These are phyloP conservation scores for Cadophora malorum DNA, from an alignment of 2,329 filamentous ascomycete species.

Conservation along the genomic window DNA sequence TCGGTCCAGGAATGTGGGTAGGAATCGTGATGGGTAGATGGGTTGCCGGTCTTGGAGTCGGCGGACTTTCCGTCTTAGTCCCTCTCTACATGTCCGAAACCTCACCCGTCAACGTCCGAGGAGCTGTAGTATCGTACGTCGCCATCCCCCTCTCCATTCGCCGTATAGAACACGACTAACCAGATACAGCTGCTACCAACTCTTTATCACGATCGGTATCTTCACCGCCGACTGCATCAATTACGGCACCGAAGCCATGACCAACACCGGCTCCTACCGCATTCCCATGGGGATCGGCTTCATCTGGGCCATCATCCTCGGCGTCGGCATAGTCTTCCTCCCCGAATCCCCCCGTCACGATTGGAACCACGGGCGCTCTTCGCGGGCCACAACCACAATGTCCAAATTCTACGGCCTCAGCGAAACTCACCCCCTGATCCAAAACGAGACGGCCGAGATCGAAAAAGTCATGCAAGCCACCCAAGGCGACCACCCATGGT, in stretches of 20 bases:
- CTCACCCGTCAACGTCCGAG: conserved; percentile 66
- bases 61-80: conserved; percentile 68
- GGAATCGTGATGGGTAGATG: conserved; percentile 68
- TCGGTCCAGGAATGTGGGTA: conserved; percentile 62
- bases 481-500: conserved; percentile 63
- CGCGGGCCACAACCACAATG: conserved; percentile 57
- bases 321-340: conserved; percentile 57
- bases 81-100: conserved; percentile 73
- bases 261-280: conserved; percentile 60
- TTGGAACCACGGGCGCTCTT: conserved; percentile 54
- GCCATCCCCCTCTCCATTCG: background rate
- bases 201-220: conserved; percentile 76
- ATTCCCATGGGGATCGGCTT: conserved; percentile 65
- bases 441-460: conserved; percentile 60
- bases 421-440: conserved; percentile 54
- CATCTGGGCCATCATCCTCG: conserved; percentile 58
- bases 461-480: conserved; percentile 50
- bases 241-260: conserved; percentile 51
- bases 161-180: background rate
- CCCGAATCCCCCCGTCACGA: conserved; percentile 66
- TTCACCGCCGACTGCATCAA: conserved; percentile 62
- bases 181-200: conserved; percentile 64
- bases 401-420: conserved; percentile 59
- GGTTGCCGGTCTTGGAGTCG: conserved; percentile 71
- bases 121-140: conserved; percentile 58